These are phyloP conservation scores for Spinacia oleracea DNA, from an alignment of 179 eudicot genomes.

Conservation along the genomic window DNA sequence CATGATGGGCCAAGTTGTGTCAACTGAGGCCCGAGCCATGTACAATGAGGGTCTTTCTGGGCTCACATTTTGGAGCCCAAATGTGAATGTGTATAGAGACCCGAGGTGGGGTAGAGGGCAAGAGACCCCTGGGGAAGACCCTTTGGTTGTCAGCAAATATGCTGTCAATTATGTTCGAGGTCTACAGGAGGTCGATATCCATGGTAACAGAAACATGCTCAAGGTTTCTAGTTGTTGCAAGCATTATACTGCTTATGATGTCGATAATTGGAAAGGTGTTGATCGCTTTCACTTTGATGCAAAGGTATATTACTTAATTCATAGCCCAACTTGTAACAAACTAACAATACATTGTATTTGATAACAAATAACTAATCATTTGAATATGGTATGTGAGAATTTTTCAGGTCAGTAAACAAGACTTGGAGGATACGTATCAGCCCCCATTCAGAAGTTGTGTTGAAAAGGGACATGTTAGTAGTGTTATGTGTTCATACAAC, in stretches of 20 bases:
- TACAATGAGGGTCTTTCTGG: slow-evolving; percentile 55
- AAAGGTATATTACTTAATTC: slow-evolving; percentile 29
- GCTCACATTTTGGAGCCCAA: slow-evolving; percentile 71
- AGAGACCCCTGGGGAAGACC: slow-evolving; percentile 73
- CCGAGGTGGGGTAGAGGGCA: slow-evolving; percentile 70
- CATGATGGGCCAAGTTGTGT: slow-evolving; percentile 55
- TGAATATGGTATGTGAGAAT: background rate
- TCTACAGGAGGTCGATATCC: slow-evolving; percentile 37
- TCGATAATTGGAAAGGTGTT: slow-evolving; percentile 61
- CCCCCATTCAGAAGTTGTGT: slow-evolving; percentile 30
- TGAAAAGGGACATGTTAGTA: slow-evolving; percentile 27
- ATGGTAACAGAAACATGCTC: slow-evolving; percentile 35
- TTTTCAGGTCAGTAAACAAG: slow-evolving; percentile 23
- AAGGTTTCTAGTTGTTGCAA: slow-evolving; percentile 66
- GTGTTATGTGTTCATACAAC: slow-evolving; percentile 32
- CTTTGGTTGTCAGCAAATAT: slow-evolving; percentile 47
- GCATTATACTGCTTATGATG: slow-evolving; percentile 65
- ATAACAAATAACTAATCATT: no score
- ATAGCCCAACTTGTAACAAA: background rate
- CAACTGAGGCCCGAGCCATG: slow-evolving; percentile 64
- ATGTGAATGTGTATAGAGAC: slow-evolving; percentile 56
- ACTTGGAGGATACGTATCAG: slow-evolving; percentile 32
- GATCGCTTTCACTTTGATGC: slow-evolving; percentile 66
- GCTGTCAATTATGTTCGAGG: slow-evolving; percentile 54
- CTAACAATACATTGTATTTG: background rate